Percentiles rank a stretch among this genome's conserved stretches.
These are phyloP conservation scores for Triticum monococcum DNA, from an alignment of 176 grass and related monocot species.

Conservation along the genomic window DNA sequence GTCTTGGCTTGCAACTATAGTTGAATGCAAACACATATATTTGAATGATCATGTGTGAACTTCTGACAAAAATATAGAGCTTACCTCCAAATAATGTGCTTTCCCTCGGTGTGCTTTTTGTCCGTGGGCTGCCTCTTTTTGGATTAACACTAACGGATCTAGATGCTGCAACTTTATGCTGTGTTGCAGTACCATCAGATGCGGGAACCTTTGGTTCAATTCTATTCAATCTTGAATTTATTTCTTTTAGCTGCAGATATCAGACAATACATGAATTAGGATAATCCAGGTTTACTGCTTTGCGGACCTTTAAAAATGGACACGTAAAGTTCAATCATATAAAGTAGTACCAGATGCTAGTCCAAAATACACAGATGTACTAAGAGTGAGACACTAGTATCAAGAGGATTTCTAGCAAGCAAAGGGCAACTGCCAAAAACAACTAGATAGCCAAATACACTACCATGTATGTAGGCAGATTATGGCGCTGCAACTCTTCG, in stretches of 20 bases:
- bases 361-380: constrained; percentile 10
- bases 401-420: not conserved
- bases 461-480: constrained; percentile 89
- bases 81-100: constrained; percentile 74
- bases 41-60: not conserved
- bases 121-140: constrained; percentile 79
- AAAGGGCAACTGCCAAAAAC: not conserved
- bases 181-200: constrained; percentile 48
- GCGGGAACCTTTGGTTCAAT: constrained; percentile 78
- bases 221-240: constrained; percentile 77
- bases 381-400: not conserved
- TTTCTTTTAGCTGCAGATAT: constrained; percentile 86
- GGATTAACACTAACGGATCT: constrained; percentile 75
- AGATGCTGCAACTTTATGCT: constrained; percentile 48
- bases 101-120: constrained; percentile 58
- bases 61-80: constrained; percentile 12
- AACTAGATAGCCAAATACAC: constrained; percentile 3
- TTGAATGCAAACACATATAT: constrained; percentile 11
- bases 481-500: constrained; percentile 92
- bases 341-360: not conserved
- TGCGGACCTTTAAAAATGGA: constrained; percentile 8
- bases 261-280: constrained; percentile 30
- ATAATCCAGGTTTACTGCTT: not conserved
- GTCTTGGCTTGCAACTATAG: not conserved
- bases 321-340: constrained; percentile 6